phyloP scores from a whole-genome alignment of 2,329 filamentous ascomycete species.

The Sarocladium kiliense region DNA sequence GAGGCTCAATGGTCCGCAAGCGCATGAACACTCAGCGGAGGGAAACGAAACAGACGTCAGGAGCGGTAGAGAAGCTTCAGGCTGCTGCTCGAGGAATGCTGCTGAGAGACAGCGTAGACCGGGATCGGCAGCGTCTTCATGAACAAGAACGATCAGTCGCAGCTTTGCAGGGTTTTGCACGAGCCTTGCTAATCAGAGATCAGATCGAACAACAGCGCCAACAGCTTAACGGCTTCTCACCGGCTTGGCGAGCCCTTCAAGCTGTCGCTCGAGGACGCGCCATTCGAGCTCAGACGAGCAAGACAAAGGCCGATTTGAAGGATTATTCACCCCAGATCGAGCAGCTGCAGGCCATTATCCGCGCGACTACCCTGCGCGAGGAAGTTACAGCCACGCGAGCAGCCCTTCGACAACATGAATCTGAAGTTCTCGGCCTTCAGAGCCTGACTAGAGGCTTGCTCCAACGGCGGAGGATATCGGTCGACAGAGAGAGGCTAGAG shows the following conservation, averaged over 20 bases:
- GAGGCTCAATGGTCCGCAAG: slow-evolving; percentile 62
- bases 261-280: slow-evolving; percentile 40
- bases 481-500: slow-evolving; percentile 50
- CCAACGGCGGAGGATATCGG: slow-evolving; percentile 43
- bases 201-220: slow-evolving; percentile 47
- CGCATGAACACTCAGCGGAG: slow-evolving; percentile 49
- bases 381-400: slow-evolving; percentile 44
- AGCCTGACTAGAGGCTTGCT: slow-evolving; percentile 57
- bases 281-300: slow-evolving; percentile 37
- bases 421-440: slow-evolving; percentile 48
- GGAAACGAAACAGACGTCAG: slow-evolving; percentile 47
- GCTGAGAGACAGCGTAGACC: slow-evolving; percentile 49
- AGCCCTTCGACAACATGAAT: slow-evolving; percentile 39
- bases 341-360: slow-evolving; percentile 46
- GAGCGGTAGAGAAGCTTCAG: slow-evolving; percentile 55
- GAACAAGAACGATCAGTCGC: slow-evolving; percentile 44
- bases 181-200: slow-evolving; percentile 56
- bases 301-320: slow-evolving; percentile 43
- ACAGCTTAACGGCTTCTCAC: slow-evolving; percentile 43
- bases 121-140: slow-evolving; percentile 48
- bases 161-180: slow-evolving; percentile 59
- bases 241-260: slow-evolving; percentile 43
- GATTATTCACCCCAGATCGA: slow-evolving; percentile 38
- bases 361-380: slow-evolving; percentile 50
- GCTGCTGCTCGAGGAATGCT: slow-evolving; percentile 63